A percentile compares a stretch with the other conserved stretches of the same genome.
Evolutionary conservation across 2,329 filamentous ascomycete genomes (phyloP).

Genomic region (Talaromyces sp.): DNA sequence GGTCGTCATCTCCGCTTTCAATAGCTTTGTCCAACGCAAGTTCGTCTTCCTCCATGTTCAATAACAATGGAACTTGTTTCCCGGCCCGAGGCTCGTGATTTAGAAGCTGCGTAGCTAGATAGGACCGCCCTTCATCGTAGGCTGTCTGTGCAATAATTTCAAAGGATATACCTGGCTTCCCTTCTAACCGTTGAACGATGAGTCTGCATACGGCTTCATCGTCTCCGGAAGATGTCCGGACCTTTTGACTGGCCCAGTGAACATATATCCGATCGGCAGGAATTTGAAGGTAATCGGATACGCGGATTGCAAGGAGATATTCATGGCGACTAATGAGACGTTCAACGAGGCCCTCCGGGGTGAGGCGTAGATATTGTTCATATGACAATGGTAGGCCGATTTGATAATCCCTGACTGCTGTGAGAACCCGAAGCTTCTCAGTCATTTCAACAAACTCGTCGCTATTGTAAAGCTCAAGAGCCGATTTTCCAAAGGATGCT

Average conservation of each 20-base stretch:
- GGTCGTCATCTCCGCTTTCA: constrained; percentile 90
- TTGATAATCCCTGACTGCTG: constrained; percentile 88
- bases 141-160: constrained; percentile 90
- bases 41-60: constrained; percentile 95
- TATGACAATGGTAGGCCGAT: constrained; percentile 88
- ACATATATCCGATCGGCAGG: constrained; percentile 90
- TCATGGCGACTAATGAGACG: constrained; percentile 86
- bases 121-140: constrained; percentile 86
- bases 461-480: constrained; percentile 94
- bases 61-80: constrained; percentile 89
- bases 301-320: constrained; percentile 84
- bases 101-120: constrained; percentile 86
- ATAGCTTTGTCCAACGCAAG: constrained; percentile 95
- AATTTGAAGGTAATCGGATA: constrained; percentile 83
- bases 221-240: constrained; percentile 78
- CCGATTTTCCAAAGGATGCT: constrained; percentile 95
- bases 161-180: constrained; percentile 91
- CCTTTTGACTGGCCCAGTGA: constrained; percentile 95
- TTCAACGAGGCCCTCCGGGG: constrained; percentile 82
- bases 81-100: constrained; percentile 93
- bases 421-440: constrained; percentile 87
- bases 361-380: constrained; percentile 89
- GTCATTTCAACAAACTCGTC: constrained; percentile 99
- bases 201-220: constrained; percentile 85
- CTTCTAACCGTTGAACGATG: constrained; percentile 82